Evolutionary conservation across 2,329 filamentous ascomycete species (phyloP).

Genomic region (Ilyonectria mors-panacis): DNA sequence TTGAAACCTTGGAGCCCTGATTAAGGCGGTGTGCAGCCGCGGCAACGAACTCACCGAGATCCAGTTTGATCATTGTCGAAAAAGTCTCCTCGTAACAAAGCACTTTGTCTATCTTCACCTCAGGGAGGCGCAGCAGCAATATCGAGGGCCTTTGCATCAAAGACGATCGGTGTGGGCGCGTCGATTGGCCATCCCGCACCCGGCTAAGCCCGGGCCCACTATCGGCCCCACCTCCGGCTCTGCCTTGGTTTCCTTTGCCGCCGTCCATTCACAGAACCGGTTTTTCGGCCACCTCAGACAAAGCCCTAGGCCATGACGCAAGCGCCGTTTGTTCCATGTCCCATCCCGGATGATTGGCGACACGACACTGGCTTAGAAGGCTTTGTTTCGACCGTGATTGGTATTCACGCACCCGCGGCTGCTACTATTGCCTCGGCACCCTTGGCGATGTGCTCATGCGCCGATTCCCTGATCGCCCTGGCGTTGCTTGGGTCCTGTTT

Average conservation of each 20-base stretch:
- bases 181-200: slow-evolving; percentile 18
- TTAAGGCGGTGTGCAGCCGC: slow-evolving; percentile 41
- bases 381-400: slow-evolving; percentile 20
- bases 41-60: not conserved
- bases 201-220: not conserved
- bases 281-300: slow-evolving; percentile 5
- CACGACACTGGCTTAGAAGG: not conserved
- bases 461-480: slow-evolving; percentile 9
- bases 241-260: slow-evolving; percentile 1
- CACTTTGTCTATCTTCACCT: not conserved
- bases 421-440: not conserved
- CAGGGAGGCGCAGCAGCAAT: slow-evolving; percentile 2
- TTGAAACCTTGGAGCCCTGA: too few species aligned
- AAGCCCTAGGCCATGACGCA: slow-evolving; percentile 12
- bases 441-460: slow-evolving; percentile 8
- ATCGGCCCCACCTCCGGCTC: slow-evolving; percentile 13
- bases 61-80: not conserved
- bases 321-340: not conserved
- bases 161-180: not conserved
- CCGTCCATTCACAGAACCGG: slow-evolving; percentile 19
- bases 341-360: not conserved
- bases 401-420: not conserved
- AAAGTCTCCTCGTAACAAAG: not conserved
- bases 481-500: not conserved
- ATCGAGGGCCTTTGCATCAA: slow-evolving; percentile 8